Evolutionary conservation across 2,329 filamentous ascomycete genomes (phyloP).

Genomic region (Aspergillus sojae): DNA sequence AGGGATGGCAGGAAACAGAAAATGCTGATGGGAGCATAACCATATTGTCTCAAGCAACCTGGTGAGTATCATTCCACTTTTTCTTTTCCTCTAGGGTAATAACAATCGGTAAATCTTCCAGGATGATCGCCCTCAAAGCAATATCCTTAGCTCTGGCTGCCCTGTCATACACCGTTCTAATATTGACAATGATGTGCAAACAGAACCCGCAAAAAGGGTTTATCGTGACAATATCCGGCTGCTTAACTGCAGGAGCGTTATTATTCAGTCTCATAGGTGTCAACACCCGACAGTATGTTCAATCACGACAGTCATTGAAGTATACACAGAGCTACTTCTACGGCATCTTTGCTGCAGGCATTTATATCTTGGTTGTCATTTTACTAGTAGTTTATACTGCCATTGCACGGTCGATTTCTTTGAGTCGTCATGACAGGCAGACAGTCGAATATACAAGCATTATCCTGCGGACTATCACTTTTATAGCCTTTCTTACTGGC

Average conservation of each 20-base stretch:
- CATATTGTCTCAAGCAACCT: not conserved
- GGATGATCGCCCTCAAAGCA: not conserved
- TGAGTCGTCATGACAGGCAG: not conserved
- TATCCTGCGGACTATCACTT: not conserved
- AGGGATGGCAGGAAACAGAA: not conserved
- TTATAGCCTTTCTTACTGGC: not conserved
- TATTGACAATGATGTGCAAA: not conserved
- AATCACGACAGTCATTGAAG: not conserved
- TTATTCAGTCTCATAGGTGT: not conserved
- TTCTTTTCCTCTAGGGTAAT: not conserved
- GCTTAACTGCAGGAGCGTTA: not conserved
- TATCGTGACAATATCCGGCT: not conserved
- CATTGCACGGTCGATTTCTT: not conserved
- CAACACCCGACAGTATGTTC: not conserved
- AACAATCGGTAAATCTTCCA: not conserved
- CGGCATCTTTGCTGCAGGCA: not conserved
- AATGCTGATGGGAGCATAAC: not conserved
- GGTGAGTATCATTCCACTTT: not conserved
- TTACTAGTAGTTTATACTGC: not conserved
- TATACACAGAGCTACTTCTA: not conserved
- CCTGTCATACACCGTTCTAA: not conserved
- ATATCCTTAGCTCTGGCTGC: not conserved
- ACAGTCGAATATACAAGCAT: not conserved
- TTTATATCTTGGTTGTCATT: not conserved
- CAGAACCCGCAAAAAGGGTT: not conserved